Evolutionary conservation across 2,329 filamentous ascomycete species (phyloP).

Genomic region (Arthroderma sp.): DNA sequence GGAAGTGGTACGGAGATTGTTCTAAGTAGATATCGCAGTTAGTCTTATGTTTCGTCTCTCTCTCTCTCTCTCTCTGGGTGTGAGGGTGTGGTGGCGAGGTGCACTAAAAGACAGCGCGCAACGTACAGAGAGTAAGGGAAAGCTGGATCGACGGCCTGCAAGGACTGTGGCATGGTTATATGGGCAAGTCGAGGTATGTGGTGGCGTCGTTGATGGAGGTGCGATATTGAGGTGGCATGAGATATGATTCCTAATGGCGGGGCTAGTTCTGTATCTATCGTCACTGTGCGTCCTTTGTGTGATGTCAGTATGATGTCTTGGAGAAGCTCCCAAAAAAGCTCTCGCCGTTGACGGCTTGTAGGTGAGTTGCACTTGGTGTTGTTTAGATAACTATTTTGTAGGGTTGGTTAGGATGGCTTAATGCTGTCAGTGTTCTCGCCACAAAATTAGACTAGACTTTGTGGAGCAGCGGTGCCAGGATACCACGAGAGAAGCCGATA

Average conservation of each 20-base stretch:
- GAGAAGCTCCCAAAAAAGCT: no score
- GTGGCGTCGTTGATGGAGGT: not conserved
- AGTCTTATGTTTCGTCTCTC: not conserved
- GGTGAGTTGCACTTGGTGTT: no score
- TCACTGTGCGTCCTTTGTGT: not conserved
- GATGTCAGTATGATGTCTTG: not conserved
- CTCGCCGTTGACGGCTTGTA: no score
- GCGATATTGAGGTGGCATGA: not conserved
- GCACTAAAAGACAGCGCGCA: slow-evolving; percentile 9
- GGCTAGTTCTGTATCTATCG: not conserved
- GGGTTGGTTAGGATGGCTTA: not conserved
- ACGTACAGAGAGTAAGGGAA: slow-evolving; percentile 56
- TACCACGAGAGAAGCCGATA: not conserved
- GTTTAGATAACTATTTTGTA: slow-evolving; percentile 13
- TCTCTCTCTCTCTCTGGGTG: no score
- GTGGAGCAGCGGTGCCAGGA: not conserved
- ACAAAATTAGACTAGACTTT: not conserved
- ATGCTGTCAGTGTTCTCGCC: not conserved
- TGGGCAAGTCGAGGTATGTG: not conserved
- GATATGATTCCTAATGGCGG: not conserved
- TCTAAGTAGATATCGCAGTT: slow-evolving; percentile 10
- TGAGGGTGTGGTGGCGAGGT: not conserved
- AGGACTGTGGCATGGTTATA: not conserved
- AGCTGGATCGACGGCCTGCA: slow-evolving; percentile 27
- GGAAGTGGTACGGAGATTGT: slow-evolving; percentile 71